A percentile compares a stretch with the other conserved stretches of the same genome.
phyloP scores from a whole-genome alignment of 805 yeast genomes.

The Ogataea glucozyma region DNA sequence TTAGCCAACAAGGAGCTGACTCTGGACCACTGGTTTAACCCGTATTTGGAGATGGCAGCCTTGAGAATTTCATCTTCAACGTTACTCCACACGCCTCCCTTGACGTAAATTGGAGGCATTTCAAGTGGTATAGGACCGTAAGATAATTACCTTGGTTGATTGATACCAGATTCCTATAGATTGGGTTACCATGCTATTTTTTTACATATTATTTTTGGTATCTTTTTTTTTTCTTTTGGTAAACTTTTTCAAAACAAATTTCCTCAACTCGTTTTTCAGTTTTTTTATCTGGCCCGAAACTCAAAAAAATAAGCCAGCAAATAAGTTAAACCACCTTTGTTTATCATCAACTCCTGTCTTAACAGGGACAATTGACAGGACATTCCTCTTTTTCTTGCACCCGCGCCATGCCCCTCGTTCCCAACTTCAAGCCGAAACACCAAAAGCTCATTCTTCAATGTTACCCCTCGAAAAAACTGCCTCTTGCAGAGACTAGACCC shows the following conservation, averaged over 20 bases:
- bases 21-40: conserved; percentile 91
- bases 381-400: no score
- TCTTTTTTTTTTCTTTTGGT: not conserved
- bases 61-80: conserved; percentile 81
- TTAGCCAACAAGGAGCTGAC: conserved; percentile 82
- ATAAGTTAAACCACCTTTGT: not conserved
- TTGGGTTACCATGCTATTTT: not conserved
- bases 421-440: conserved; percentile 62
- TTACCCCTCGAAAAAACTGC: conserved; percentile 77
- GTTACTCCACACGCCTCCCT: conserved; percentile 91
- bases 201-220: not conserved
- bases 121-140: no score
- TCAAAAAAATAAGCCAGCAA: conserved; percentile 12
- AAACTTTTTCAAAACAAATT: not conserved
- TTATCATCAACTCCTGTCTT: no score
- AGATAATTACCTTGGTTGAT: no score
- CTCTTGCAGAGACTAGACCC: conserved; percentile 75
- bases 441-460: conserved; percentile 88
- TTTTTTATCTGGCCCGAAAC: conserved; percentile 11
- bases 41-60: conserved; percentile 92
- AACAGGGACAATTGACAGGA: no score
- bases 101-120: conserved; percentile 68
- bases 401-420: conserved; percentile 22
- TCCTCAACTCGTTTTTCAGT: no score
- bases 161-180: no score